Percentiles rank a stretch among this genome's conserved stretches.
These are phyloP conservation scores for Karstenula rhodostoma DNA, from an alignment of 2,329 filamentous ascomycete species.

Conservation along the genomic window DNA sequence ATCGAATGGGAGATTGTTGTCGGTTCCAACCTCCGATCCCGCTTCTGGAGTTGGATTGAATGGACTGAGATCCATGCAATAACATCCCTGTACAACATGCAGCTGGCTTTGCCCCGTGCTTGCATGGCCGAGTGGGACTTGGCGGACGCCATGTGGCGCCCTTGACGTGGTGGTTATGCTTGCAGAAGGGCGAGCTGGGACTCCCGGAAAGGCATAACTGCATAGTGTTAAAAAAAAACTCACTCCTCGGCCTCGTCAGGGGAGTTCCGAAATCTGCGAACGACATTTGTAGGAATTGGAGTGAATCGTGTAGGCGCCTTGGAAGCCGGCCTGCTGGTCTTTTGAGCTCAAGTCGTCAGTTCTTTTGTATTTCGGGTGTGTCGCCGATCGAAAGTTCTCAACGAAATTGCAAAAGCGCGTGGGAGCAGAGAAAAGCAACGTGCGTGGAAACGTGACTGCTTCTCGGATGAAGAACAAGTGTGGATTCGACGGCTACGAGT, in stretches of 20 bases:
- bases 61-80: background rate
- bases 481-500: too few relatives aligned
- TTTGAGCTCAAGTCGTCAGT: background rate
- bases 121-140: background rate
- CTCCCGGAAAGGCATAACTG: slow-evolving; percentile 22
- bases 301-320: background rate
- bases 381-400: background rate
- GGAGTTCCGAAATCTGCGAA: background rate
- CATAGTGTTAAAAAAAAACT: slow-evolving; percentile 28
- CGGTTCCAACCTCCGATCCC: background rate
- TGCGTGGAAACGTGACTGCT: too few relatives aligned
- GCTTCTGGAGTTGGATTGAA: background rate
- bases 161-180: too few relatives aligned
- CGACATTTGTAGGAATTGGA: background rate
- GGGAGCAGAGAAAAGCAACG: background rate
- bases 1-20: too few relatives aligned
- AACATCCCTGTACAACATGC: too few relatives aligned
- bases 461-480: too few relatives aligned
- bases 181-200: too few relatives aligned
- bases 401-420: background rate
- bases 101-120: background rate
- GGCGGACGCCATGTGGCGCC: background rate
- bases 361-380: background rate
- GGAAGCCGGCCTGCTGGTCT: background rate
- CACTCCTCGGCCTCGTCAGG: background rate